Base-by-base conservation (phyloP, 2,329 filamentous ascomycete species). In the Coniochaeta ligniaria region DNA sequence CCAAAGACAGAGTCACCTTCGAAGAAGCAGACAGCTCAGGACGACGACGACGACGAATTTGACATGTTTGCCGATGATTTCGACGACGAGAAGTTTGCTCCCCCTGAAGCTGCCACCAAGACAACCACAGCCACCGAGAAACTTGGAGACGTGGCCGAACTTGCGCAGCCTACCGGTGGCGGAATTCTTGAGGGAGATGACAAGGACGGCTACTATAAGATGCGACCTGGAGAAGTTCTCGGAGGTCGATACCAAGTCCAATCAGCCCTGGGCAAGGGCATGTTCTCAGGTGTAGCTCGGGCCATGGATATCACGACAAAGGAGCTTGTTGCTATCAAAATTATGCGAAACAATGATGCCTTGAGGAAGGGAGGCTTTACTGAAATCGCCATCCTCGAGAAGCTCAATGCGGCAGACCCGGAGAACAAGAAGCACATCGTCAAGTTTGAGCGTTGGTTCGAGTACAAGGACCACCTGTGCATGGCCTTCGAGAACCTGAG, bases 401-500 rank as follows among this genome's bases (percentile, higher is more conserved):
- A 94, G 70, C 84, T 99, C 60, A 92, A 90, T 68, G 86, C 89
- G 55, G 87, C 90, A 33, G 95, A 99, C 71, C 87, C 90, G 0
- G 91, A 96, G 28, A 90, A 94, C 71, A 92, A 91, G 73, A 96
- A 94, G 73, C 92, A 98, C 73, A 84, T 98, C 69, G 91, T 99
- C 72, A 89, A 89, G 68, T 88, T 98, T 59, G 86, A 96, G 69
- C 85, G 91, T 45, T 84, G 88, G 43, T 99, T 99, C 69, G 93
- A 96, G 69, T 93, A 96, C 78, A 96, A 96, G 72, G 90, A 90
- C 0, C 95, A 99, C 77, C 76, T 99, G 56, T 99, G 95, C 75
- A 92, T 99, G 82, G 92, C 93, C 0, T 99, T 99, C 74, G 95
- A 99, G 75, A 95, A 96, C 72, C 81, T 99, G 66, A 90, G 91